Evolutionary conservation across 2,329 filamentous ascomycete species (phyloP).

Genomic region (Neoscytalidium dimidiatum): DNA sequence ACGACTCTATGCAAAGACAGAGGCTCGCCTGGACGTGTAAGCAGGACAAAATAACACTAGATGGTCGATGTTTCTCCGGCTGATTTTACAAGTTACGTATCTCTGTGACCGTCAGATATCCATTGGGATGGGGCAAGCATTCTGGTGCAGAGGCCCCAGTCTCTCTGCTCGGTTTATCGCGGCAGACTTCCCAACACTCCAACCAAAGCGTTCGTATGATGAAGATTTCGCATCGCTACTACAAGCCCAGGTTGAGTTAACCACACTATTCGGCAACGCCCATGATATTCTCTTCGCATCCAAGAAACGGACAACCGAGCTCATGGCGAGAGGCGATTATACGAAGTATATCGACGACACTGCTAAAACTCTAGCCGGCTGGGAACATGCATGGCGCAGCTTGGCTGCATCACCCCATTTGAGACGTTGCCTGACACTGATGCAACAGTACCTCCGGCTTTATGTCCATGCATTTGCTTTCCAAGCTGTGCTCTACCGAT

Average conservation of each 20-base stretch:
- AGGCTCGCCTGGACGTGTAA: conserved; percentile 21
- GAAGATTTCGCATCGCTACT: conserved; percentile 20
- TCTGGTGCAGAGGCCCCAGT: conserved; percentile 19
- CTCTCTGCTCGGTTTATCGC: conserved; percentile 20
- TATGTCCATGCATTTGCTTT: conserved; percentile 22
- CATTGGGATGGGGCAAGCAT: conserved; percentile 22
- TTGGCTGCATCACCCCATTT: conserved; percentile 12
- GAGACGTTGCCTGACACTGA: conserved; percentile 10
- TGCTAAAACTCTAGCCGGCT: conserved; percentile 11
- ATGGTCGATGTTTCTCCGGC: too few species aligned
- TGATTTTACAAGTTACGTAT: background rate
- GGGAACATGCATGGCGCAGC: conserved; percentile 13
- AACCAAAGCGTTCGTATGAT: conserved; percentile 19
- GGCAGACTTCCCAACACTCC: conserved; percentile 19
- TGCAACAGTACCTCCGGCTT: conserved; percentile 19
- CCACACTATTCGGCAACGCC: conserved; percentile 19
- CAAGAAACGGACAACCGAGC: conserved; percentile 17
- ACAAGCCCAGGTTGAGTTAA: conserved; percentile 21
- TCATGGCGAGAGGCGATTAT: conserved; percentile 20
- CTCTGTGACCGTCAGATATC: conserved; percentile 20
- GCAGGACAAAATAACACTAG: background rate
- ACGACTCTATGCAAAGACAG: conserved; percentile 14
- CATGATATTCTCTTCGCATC: conserved; percentile 21
- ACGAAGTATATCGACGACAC: conserved; percentile 21
- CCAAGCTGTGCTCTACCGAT: conserved; percentile 18